Evolutionary conservation across 2,329 filamentous ascomycete genomes (phyloP).

Genomic region (Didymella arachidicola): DNA sequence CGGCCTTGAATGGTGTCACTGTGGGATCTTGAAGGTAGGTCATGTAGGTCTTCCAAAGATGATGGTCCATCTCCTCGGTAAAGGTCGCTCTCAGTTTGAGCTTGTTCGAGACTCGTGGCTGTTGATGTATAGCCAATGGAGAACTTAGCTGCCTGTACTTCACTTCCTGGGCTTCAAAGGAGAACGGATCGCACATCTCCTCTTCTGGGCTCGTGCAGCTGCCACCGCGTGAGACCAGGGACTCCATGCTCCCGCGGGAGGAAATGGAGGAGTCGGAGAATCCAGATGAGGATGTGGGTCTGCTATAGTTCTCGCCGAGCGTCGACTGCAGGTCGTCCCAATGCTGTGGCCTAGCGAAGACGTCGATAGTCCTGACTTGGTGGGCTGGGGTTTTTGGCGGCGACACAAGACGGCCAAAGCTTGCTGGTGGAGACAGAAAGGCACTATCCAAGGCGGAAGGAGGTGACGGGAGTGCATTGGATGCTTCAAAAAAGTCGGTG

Average conservation of each 20-base stretch:
- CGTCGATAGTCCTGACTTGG: conserved; percentile 46
- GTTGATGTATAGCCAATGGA: conserved; percentile 41
- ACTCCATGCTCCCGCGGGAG: conserved; percentile 64
- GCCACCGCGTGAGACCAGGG: conserved; percentile 64
- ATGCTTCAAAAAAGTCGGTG: conserved; percentile 48
- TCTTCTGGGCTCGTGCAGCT: conserved; percentile 69
- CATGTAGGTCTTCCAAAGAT: conserved; percentile 72
- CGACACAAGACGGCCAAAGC: conserved; percentile 52
- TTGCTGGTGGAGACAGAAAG: conserved; percentile 54
- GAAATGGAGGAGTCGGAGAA: conserved; percentile 69
- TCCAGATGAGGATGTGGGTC: conserved; percentile 65
- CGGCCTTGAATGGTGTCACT: conserved; percentile 72
- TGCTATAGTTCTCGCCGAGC: conserved; percentile 57
- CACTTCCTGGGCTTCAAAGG: conserved; percentile 50
- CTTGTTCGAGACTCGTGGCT: conserved; percentile 48
- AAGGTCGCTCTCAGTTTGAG: conserved; percentile 58
- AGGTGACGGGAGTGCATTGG: conserved; percentile 37
- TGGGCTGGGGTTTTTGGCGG: conserved; percentile 60
- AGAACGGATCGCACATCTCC: conserved; percentile 65
- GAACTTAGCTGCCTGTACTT: conserved; percentile 43
- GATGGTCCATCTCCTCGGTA: conserved; percentile 70
- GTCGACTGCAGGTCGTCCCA: conserved; percentile 45
- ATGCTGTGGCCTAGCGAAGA: conserved; percentile 39
- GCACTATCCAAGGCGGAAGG: conserved; percentile 42
- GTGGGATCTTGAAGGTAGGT: conserved; percentile 71